A percentile compares a stretch with the other conserved stretches of the same genome.
phyloP scores from a whole-genome alignment of 805 yeast genomes.

The Starmerella scarabaei region DNA sequence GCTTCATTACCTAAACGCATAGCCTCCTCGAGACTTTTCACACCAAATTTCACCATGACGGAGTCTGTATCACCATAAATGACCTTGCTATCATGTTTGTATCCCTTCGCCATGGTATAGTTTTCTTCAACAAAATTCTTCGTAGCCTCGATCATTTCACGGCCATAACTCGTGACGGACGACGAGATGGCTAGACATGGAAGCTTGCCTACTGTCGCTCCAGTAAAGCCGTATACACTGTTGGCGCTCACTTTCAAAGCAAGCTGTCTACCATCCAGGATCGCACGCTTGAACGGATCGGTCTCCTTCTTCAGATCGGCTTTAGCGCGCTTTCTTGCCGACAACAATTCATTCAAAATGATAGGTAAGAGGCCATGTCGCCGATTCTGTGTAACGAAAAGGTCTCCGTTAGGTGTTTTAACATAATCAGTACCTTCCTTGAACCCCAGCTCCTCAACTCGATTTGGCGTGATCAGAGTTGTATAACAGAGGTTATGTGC shows the following conservation, averaged over 20 bases:
- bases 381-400: conserved; percentile 55
- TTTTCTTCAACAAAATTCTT: conserved; percentile 71
- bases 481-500: conserved; percentile 97
- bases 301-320: conserved; percentile 80
- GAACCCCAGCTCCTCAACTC: conserved; percentile 47
- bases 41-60: conserved; percentile 96
- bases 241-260: conserved; percentile 95
- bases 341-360: conserved; percentile 71
- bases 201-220: conserved; percentile 93
- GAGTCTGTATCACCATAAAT: conserved; percentile 99
- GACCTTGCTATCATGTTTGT: conserved; percentile 71
- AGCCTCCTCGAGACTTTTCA: conserved; percentile 60
- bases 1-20: conserved; percentile 93
- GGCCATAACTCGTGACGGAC: conserved; percentile 88
- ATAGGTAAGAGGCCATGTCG: conserved; percentile 86
- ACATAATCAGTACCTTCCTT: conserved; percentile 67
- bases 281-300: conserved; percentile 88
- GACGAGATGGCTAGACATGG: conserved; percentile 96
- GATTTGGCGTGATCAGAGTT: conserved; percentile 57
- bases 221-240: conserved; percentile 97
- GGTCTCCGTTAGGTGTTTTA: conserved; percentile 82
- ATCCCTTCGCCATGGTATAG: conserved; percentile 73
- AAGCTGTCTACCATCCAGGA: conserved; percentile 90
- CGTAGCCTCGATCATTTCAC: conserved; percentile 91
- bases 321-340: conserved; percentile 90